phyloP scores from a whole-genome alignment of 2,329 filamentous ascomycete species.

The Tolypocladium tropicale region DNA sequence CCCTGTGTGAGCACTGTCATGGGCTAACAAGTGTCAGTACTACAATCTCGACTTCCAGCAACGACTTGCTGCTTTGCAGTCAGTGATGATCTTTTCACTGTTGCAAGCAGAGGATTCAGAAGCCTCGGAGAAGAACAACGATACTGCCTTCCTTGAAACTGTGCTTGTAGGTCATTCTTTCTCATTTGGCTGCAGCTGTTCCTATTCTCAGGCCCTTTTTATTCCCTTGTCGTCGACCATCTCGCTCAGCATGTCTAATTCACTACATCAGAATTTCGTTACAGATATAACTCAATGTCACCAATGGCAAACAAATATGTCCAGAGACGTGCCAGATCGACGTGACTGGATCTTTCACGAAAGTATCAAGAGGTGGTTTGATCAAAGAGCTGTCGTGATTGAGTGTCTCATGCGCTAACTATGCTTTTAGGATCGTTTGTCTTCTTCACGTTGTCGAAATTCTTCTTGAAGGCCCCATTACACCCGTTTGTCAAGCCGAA shows the following conservation, averaged over 20 bases:
- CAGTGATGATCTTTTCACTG: neutral
- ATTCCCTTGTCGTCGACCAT: neutral
- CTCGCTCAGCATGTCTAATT: neutral
- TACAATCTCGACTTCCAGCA: neutral
- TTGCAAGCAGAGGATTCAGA: neutral
- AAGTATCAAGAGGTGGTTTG: neutral
- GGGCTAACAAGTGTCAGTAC: neutral
- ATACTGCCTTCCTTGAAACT: neutral
- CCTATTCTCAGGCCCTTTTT: too few species aligned
- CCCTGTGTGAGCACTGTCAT: too few species aligned
- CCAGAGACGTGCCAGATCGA: neutral
- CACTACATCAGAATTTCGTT: neutral
- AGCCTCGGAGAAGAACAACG: neutral
- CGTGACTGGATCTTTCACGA: neutral
- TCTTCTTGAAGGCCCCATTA: neutral
- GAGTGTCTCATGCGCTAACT: neutral
- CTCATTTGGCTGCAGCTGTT: neutral
- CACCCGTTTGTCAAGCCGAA: neutral
- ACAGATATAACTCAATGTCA: neutral
- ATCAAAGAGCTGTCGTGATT: neutral
- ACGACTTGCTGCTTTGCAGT: neutral
- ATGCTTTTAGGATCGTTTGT: neutral
- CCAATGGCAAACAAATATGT: neutral
- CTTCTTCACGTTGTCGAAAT: neutral
- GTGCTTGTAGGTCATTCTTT: neutral